Conservation (phyloP, 2,329 filamentous ascomycete species). For the Dactylellina sp. region DNA sequence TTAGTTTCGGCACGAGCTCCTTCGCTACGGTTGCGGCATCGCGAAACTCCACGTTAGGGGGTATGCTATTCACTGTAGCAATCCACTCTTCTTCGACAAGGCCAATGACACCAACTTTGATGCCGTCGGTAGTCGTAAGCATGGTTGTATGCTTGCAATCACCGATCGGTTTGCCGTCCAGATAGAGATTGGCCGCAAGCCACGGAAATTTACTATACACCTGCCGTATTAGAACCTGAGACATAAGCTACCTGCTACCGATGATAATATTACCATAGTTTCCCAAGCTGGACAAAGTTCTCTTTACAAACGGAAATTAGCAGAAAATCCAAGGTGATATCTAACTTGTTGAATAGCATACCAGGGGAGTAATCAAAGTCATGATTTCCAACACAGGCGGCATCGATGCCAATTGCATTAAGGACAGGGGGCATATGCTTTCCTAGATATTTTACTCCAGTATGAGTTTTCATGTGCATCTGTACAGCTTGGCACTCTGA, state of each 20-base stretch:
- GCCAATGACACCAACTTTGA: constrained; percentile 87
- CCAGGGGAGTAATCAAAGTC: constrained; percentile 90
- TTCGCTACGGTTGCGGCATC: constrained; percentile 80
- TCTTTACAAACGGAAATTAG: constrained; percentile 6
- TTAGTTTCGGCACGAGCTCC: constrained; percentile 78
- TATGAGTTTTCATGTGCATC: constrained; percentile 1
- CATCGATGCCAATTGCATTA: constrained; percentile 80
- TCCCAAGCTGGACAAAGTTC: constrained; percentile 45
- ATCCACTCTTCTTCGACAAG: constrained; percentile 79
- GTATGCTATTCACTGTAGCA: constrained; percentile 86
- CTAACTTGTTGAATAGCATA: constrained; percentile 71
- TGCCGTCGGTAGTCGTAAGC: constrained; percentile 81
- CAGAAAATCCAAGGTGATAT: neutral
- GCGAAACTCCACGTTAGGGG: constrained; percentile 83
- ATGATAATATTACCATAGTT: constrained; percentile 69
- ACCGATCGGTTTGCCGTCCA: constrained; percentile 77
- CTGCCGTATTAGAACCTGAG: neutral
- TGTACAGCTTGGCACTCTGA: neutral
- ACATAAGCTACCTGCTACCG: neutral
- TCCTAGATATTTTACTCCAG: constrained; percentile 64
- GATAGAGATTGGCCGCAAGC: constrained; percentile 84
- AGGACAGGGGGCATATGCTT: constrained; percentile 89
- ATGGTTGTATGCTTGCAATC: constrained; percentile 80
- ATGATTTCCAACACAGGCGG: constrained; percentile 77
- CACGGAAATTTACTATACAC: constrained; percentile 87